Evolutionary conservation across 1,284 basidiomycete genomes (phyloP).

Genomic region (Leucoagaricus sp.): DNA sequence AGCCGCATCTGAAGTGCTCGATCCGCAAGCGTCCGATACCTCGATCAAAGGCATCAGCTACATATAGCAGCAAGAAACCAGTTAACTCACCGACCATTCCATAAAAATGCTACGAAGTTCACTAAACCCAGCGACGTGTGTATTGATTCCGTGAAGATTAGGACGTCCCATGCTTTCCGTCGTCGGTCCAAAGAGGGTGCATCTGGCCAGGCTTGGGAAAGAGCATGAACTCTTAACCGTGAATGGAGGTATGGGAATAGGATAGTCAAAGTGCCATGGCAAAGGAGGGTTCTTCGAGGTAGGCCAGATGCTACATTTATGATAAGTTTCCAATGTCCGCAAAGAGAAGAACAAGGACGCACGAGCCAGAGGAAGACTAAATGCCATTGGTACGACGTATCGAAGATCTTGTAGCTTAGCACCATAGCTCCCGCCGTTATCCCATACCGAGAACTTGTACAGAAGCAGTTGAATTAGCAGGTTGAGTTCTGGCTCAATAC

Average conservation of each 20-base stretch:
- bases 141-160: constrained; percentile 70
- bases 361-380: constrained; percentile 34
- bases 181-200: constrained; percentile 77
- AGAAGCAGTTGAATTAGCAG: constrained; percentile 78
- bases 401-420: constrained; percentile 88
- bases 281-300: constrained; percentile 57
- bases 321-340: background rate
- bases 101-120: constrained; percentile 86
- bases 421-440: constrained; percentile 85
- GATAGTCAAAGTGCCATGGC: constrained; percentile 78
- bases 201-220: constrained; percentile 89
- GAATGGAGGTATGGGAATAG: constrained; percentile 79
- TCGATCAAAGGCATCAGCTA: constrained; percentile 30
- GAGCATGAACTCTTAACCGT: constrained; percentile 73
- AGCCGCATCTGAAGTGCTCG: constrained; percentile 81
- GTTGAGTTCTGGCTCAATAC: constrained; percentile 81
- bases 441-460: constrained; percentile 86
- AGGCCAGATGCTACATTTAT: constrained; percentile 55
- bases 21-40: constrained; percentile 87
- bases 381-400: constrained; percentile 42
- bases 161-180: constrained; percentile 74
- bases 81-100: constrained; percentile 76
- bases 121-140: constrained; percentile 62
- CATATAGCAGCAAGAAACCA: background rate
- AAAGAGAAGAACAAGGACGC: constrained; percentile 20